Evolutionary conservation across 441 rosid genomes (phyloP).

Genomic region (Lagerstroemia fauriei): DNA sequence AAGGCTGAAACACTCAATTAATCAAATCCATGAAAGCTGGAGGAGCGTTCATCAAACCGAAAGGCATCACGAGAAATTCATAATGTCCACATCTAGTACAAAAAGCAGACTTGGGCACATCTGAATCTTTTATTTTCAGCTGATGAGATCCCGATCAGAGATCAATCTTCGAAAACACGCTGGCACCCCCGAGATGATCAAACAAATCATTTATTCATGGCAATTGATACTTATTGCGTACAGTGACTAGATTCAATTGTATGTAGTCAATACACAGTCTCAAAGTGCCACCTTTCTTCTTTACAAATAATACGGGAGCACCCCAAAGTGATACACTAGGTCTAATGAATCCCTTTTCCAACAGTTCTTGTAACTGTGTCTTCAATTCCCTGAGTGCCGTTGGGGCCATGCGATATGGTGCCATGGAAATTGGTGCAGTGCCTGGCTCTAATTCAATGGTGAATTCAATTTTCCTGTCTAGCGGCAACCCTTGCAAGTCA

Average conservation of each 20-base stretch:
- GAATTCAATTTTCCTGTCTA: background rate
- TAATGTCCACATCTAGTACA: constrained; percentile 10
- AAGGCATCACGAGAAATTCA: constrained; percentile 13
- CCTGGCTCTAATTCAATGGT: background rate
- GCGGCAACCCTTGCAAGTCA: background rate
- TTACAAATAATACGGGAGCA: constrained; percentile 7
- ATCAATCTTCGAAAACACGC: constrained; percentile 5
- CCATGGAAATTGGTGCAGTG: background rate
- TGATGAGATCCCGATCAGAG: background rate
- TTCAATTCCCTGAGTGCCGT: background rate
- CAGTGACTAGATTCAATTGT: background rate
- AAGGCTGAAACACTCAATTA: background rate
- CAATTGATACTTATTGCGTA: background rate
- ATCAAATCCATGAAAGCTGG: background rate
- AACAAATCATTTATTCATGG: constrained; percentile 5
- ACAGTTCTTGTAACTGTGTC: background rate
- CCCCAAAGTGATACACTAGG: constrained; percentile 13
- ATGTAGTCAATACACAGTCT: constrained; percentile 1
- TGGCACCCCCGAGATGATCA: background rate
- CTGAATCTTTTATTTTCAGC: background rate
- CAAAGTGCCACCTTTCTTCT: constrained; percentile 8
- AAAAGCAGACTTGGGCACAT: constrained; percentile 3
- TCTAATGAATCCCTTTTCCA: background rate
- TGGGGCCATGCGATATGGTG: constrained; percentile 9
- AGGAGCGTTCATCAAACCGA: constrained; percentile 14